Conservation (phyloP, 140 eudicot species). For the Bidens hawaiensis region DNA sequence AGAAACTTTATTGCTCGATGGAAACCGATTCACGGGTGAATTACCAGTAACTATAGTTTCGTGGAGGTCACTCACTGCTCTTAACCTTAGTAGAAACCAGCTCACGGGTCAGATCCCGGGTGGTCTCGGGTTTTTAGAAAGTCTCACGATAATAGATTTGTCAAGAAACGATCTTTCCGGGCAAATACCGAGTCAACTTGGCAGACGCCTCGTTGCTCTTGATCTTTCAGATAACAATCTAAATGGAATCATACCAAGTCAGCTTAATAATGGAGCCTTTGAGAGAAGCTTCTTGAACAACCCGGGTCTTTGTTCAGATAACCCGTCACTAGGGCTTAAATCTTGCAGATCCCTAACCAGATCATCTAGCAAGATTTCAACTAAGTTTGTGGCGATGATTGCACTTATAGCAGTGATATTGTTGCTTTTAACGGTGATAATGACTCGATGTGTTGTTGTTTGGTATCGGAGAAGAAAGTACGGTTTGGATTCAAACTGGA, state of each 20-base stretch:
- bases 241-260: slow-evolving; percentile 52
- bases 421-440: slow-evolving; percentile 26
- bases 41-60: slow-evolving; percentile 49
- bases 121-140: slow-evolving; percentile 44
- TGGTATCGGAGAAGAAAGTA: slow-evolving; percentile 35
- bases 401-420: slow-evolving; percentile 35
- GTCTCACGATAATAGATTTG: slow-evolving; percentile 49
- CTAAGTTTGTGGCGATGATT: slow-evolving; percentile 33
- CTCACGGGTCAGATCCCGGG: slow-evolving; percentile 64
- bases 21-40: slow-evolving; percentile 51
- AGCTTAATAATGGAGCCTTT: slow-evolving; percentile 45
- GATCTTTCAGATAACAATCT: slow-evolving; percentile 65
- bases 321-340: slow-evolving; percentile 39
- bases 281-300: slow-evolving; percentile 52
- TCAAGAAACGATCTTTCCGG: slow-evolving; percentile 62
- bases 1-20: slow-evolving; percentile 39
- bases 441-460: slow-evolving; percentile 26
- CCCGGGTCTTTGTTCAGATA: slow-evolving; percentile 54
- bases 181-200: slow-evolving; percentile 53
- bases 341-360: slow-evolving; percentile 35
- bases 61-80: slow-evolving; percentile 47
- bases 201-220: slow-evolving; percentile 33
- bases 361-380: slow-evolving; percentile 29
- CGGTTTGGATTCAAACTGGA: slow-evolving; percentile 37
- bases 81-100: slow-evolving; percentile 54